Evolutionary conservation across 108 stramenopile species (phyloP).

Genomic region (Cyclotella distinguenda): DNA sequence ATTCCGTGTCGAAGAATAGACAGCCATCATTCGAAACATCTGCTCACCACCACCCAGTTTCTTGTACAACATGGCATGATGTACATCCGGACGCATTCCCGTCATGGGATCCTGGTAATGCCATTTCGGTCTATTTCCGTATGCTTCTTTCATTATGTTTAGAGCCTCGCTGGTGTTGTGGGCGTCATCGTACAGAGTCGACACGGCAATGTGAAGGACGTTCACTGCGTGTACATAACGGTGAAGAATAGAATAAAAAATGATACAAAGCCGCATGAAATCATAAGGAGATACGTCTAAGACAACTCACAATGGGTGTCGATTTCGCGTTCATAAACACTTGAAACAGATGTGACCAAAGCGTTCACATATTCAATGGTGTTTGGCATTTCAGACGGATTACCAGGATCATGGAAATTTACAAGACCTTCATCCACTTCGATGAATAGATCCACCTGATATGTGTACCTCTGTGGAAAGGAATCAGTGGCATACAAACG

Average conservation of each 20-base stretch:
- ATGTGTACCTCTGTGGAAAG: conserved; percentile 4
- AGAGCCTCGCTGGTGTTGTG: background rate
- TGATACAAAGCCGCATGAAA: background rate
- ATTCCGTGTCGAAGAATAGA: too few relatives aligned
- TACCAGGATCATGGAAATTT: background rate
- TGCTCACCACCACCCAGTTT: conserved; percentile 3
- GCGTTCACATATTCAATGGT: conserved; percentile 18
- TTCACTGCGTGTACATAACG: background rate
- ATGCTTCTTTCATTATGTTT: conserved; percentile 2
- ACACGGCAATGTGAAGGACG: conserved; percentile 8
- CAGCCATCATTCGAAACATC: too few relatives aligned
- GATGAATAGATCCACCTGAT: conserved; percentile 24
- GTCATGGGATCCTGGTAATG: conserved; percentile 13
- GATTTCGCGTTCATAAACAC: conserved; percentile 18
- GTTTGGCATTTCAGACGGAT: conserved; percentile 1
- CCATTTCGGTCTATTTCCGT: background rate
- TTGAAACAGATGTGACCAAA: conserved; percentile 3
- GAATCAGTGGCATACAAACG: conserved; percentile 7
- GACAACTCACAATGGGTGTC: conserved; percentile 24
- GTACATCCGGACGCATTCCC: conserved; percentile 2
- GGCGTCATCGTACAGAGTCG: background rate
- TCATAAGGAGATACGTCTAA: background rate
- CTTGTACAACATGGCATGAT: conserved; percentile 3
- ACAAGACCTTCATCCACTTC: conserved; percentile 22
- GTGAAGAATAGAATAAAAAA: background rate